Evolutionary conservation across 1,284 basidiomycete genomes (phyloP).

Genomic region (Puccinia triticina): DNA sequence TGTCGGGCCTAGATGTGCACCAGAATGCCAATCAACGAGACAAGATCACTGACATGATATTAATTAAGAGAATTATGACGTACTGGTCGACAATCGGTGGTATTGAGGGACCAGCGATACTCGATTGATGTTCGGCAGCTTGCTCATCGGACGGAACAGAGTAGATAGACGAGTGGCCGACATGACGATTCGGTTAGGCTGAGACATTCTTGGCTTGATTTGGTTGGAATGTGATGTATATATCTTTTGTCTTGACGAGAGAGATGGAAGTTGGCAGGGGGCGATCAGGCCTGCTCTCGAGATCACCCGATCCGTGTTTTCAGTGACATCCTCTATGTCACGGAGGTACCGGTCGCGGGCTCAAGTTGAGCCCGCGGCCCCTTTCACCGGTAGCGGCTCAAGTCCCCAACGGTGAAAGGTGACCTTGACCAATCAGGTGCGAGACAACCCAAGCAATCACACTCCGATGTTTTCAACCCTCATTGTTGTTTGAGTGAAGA

Average conservation of each 20-base stretch:
- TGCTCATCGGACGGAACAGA: neutral
- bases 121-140: neutral
- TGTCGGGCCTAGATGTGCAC: neutral
- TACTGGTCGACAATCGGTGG: conserved; percentile 17
- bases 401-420: too few species aligned
- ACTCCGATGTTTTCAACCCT: too few species aligned
- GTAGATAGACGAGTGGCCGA: neutral
- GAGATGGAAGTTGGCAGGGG: too few species aligned
- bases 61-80: neutral
- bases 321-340: conserved; percentile 11
- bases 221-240: neutral
- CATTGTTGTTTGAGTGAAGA: too few species aligned
- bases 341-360: too few species aligned
- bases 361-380: too few species aligned
- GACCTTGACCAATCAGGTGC: too few species aligned
- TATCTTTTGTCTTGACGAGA: neutral
- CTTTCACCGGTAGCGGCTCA: too few species aligned
- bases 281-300: neutral
- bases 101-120: neutral
- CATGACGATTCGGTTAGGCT: neutral
- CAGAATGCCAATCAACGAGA: neutral
- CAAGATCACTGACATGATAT: neutral
- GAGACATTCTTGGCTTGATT: neutral
- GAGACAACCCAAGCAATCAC: too few species aligned
- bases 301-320: neutral